Evolutionary conservation across 163 green algal genomes (phyloP), one percentile per base, ranked within the genome.

Genomic region (Picocystis sp.): DNA sequence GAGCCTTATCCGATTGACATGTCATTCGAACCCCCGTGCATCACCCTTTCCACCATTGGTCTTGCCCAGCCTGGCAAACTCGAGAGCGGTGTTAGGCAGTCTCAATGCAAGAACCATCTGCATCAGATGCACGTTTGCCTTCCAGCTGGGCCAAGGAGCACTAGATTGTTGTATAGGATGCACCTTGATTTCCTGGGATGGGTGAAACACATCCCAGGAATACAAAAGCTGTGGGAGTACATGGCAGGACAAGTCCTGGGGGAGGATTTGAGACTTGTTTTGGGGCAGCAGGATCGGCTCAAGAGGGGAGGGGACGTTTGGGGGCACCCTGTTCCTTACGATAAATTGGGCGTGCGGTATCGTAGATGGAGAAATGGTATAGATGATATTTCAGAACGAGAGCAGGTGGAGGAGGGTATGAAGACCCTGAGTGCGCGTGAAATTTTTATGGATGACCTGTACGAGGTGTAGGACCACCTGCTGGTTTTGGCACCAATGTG

Each of bases 1-100:
- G 81, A 98, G 56, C 89, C 89, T 12, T 98, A 98, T 70, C 89
- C 89, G 22, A 98, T 98, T 45, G 73, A 92, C 62, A 98, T 98
- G 89, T 71, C 73, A 23, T 97, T 97, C 65, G 65, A 91, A 55
- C 80, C 86, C 24, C 89, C 89, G 3, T 95, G 87, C 74, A 84
- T 93, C 60, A 63, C 55, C 0, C 44, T 92, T 25, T 91, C 75
- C 13, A 75, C 69, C 15, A 94, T 98, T 49, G 89, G 88, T 24
- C 65, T 97, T 43, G 69, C 68, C 23, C 72, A 93, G 66, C 82
- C 85, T 1, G 89, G 89, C 55, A 77, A 94, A 62, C 79, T 93
- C 11, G 56, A 72, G 58, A 42, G 38, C 43, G 81, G 85, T 43
- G 61, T 70, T 15, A 70, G 60, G 24, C 76, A 75, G 0, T 52